Percentiles rank a stretch among this genome's conserved stretches.
Conservation (phyloP, 176 grass and related monocot genomes). For the Eleusine coracana region DNA sequence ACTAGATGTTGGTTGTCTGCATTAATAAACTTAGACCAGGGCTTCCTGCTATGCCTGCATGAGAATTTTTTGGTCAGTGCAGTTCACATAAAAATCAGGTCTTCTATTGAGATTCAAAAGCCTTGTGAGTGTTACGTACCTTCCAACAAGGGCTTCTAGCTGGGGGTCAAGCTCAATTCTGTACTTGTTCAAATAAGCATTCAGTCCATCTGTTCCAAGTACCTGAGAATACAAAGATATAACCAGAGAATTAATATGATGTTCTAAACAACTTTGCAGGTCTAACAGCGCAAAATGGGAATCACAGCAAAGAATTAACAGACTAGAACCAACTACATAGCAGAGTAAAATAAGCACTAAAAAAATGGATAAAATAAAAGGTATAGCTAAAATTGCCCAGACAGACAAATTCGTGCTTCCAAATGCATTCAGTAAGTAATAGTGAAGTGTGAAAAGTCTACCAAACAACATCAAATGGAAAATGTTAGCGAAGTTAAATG, state of each 20-base stretch:
- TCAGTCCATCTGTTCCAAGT: constrained; percentile 84
- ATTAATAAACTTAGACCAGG: constrained; percentile 92
- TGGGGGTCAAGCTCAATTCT: constrained; percentile 90
- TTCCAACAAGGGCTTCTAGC: constrained; percentile 95
- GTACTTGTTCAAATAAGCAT: constrained; percentile 94
- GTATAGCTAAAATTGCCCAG: neutral
- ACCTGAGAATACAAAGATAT: constrained; percentile 43
- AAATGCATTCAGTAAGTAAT: neutral
- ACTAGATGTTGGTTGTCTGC: constrained; percentile 91
- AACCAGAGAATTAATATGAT: neutral
- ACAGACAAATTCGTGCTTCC: neutral
- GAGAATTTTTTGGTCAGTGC: neutral
- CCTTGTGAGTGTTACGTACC: constrained; percentile 44
- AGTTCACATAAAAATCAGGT: constrained; percentile 1
- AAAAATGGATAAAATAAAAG: neutral
- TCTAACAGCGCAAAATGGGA: neutral
- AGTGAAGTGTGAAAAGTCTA: neutral
- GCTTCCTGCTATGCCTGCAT: constrained; percentile 90
- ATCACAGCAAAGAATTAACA: neutral
- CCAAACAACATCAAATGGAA: neutral
- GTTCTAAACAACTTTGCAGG: neutral
- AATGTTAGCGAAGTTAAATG: constrained; percentile 10
- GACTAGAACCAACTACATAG: neutral
- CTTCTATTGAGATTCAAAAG: constrained; percentile 9
- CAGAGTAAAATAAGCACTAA: neutral